These are phyloP conservation scores for Patellifolia procumbens DNA, from an alignment of 179 eudicot species.

Conservation along the genomic window DNA sequence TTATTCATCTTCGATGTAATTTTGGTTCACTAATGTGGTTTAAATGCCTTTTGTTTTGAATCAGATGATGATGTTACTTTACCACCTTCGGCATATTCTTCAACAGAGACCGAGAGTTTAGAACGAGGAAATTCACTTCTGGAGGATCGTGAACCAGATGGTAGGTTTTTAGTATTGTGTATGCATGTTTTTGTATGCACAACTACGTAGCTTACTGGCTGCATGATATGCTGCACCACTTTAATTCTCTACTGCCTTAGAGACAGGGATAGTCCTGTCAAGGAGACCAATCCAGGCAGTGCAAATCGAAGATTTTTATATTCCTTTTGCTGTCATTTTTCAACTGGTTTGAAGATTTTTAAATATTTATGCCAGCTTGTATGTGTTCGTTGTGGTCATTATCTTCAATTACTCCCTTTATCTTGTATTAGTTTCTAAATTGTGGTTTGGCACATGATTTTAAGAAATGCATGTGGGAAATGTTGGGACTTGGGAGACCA, in stretches of 20 bases:
- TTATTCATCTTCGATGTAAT: not conserved
- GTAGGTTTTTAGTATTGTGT: slow-evolving; percentile 37
- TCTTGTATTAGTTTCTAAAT: too few relatives aligned
- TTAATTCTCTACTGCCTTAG: not conserved
- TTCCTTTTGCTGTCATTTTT: not conserved
- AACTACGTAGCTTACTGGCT: not conserved
- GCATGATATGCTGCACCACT: not conserved
- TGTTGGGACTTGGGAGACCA: too few relatives aligned
- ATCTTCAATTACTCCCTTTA: too few relatives aligned
- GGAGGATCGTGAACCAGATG: slow-evolving; percentile 57
- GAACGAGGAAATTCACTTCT: slow-evolving; percentile 51
- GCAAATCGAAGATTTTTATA: not conserved
- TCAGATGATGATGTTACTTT: slow-evolving; percentile 53
- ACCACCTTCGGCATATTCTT: slow-evolving; percentile 51
- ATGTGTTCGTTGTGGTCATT: not conserved
- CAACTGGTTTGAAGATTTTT: not conserved
- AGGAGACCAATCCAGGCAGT: not conserved
- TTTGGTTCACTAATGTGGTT: not conserved
- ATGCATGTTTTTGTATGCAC: not conserved
- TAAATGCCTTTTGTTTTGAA: slow-evolving; percentile 20
- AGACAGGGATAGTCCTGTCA: not conserved
- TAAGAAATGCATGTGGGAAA: too few relatives aligned
- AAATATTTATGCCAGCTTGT: not conserved
- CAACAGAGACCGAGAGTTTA: slow-evolving; percentile 50
- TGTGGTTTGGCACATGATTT: too few relatives aligned